Conservation (phyloP, 202 grass and related monocot genomes). For the Panicum virgatum region DNA sequence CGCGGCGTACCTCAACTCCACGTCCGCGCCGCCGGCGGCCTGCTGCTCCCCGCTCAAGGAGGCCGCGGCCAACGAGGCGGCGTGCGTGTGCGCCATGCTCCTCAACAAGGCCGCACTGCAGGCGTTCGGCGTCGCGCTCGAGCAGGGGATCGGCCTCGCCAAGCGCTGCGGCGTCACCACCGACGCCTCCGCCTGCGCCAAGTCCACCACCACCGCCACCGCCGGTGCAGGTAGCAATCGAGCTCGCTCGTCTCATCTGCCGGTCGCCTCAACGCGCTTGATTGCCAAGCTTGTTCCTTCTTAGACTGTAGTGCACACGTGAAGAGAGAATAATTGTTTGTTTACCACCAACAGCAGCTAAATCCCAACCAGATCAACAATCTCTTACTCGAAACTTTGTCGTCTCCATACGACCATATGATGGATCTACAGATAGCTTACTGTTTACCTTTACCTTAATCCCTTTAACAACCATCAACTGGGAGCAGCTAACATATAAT, state of each 20-base stretch:
- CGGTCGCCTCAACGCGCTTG: not conserved
- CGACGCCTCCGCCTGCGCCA: constrained; percentile 57
- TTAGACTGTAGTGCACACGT: constrained; percentile 7
- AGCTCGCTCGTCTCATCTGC: not conserved
- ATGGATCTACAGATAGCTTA: not conserved
- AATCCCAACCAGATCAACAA: not conserved
- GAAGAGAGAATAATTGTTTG: not conserved
- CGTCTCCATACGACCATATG: not conserved
- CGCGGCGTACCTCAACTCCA: constrained; percentile 62
- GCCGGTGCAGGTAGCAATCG: not conserved
- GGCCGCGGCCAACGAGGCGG: constrained; percentile 59
- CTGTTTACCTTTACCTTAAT: not conserved
- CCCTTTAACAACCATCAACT: not conserved
- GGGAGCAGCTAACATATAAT: not conserved
- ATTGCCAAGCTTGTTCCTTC: not conserved
- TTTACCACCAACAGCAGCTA: not conserved
- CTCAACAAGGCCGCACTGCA: constrained; percentile 65
- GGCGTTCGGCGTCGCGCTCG: constrained; percentile 51
- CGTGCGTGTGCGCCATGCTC: constrained; percentile 68
- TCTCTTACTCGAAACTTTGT: constrained; percentile 24
- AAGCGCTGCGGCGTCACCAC: constrained; percentile 58
- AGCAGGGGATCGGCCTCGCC: constrained; percentile 59
- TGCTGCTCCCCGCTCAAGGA: constrained; percentile 77
- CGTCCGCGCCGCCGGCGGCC: constrained; percentile 43
- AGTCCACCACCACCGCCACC: constrained; percentile 26